Evolutionary conservation across 108 stramenopile species (phyloP).

Genomic region (Conticribra guillardii): DNA sequence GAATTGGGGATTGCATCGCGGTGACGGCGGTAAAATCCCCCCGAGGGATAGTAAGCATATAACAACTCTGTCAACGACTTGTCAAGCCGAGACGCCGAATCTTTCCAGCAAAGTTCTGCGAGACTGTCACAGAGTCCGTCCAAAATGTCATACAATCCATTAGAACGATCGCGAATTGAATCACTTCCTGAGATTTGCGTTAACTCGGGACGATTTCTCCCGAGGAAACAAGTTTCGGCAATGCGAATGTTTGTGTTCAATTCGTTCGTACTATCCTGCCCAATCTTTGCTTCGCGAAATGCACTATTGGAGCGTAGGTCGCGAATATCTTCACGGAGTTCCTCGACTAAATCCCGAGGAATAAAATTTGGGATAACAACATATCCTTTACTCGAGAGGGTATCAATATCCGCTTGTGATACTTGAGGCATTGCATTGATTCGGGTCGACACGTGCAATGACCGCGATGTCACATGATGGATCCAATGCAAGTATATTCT

Average conservation of each 20-base stretch:
- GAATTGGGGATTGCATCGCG: constrained; percentile 76
- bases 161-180: constrained; percentile 34
- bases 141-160: constrained; percentile 56
- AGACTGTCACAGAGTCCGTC: constrained; percentile 55
- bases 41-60: constrained; percentile 80
- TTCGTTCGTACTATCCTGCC: constrained; percentile 67
- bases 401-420: constrained; percentile 19
- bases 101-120: constrained; percentile 28
- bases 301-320: constrained; percentile 45
- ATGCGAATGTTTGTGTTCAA: constrained; percentile 68
- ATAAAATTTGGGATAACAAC: constrained; percentile 67
- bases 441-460: constrained; percentile 5
- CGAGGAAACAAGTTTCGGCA: constrained; percentile 78
- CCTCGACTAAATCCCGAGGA: constrained; percentile 48
- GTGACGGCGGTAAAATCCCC: constrained; percentile 81
- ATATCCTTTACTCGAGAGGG: constrained; percentile 54
- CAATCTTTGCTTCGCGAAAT: constrained; percentile 74
- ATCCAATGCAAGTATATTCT: neutral
- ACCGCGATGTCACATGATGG: too few species aligned
- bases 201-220: constrained; percentile 40
- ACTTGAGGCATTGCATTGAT: constrained; percentile 17
- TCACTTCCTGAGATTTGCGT: constrained; percentile 18
- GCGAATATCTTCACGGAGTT: constrained; percentile 60
- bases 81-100: constrained; percentile 33
- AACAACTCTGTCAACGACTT: constrained; percentile 56